Percentiles rank a stretch among this genome's conserved stretches.
phyloP scores from a whole-genome alignment of 1,284 basidiomycete genomes.

The Rhodofomes roseus region DNA sequence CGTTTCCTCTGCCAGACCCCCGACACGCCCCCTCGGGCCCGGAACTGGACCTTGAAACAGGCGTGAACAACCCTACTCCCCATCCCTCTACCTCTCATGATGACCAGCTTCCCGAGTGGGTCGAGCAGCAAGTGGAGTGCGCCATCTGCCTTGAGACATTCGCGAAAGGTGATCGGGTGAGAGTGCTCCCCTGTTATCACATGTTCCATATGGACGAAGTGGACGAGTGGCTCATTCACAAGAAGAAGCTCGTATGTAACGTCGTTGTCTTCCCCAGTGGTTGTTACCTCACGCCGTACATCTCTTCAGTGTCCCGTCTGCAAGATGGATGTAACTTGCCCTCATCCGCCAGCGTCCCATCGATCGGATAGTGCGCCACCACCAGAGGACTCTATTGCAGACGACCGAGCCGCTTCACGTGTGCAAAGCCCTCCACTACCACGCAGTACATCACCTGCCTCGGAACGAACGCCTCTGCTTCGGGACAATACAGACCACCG shows the following conservation, averaged over 20 bases:
- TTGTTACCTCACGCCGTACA: not conserved
- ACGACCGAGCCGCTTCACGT: conserved; percentile 4
- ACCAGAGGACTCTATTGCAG: conserved; percentile 1
- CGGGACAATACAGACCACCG: conserved; percentile 6
- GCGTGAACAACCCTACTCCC: conserved; percentile 13
- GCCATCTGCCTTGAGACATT: conserved; percentile 89
- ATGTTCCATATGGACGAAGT: conserved; percentile 85
- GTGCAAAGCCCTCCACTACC: not conserved
- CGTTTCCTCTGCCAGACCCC: conserved; percentile 24
- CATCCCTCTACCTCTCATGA: conserved; percentile 21
- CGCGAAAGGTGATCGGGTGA: conserved; percentile 78
- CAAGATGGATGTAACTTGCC: conserved; percentile 82
- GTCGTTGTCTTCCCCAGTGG: not conserved
- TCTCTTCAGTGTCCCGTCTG: conserved; percentile 76
- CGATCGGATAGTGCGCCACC: conserved; percentile 5
- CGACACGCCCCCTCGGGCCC: conserved; percentile 30
- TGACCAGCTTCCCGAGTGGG: conserved; percentile 56
- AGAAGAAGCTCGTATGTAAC: conserved; percentile 77
- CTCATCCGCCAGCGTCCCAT: conserved; percentile 27
- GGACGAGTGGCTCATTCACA: conserved; percentile 85
- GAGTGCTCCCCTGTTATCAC: conserved; percentile 88
- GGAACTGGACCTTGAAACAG: conserved; percentile 28
- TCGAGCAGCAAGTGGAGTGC: conserved; percentile 74
- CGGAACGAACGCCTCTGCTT: conserved; percentile 20
- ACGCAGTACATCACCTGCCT: not conserved